These are phyloP conservation scores for Saprolegnia parasitica DNA, from an alignment of 352 stramenopile species.

Conservation along the genomic window DNA sequence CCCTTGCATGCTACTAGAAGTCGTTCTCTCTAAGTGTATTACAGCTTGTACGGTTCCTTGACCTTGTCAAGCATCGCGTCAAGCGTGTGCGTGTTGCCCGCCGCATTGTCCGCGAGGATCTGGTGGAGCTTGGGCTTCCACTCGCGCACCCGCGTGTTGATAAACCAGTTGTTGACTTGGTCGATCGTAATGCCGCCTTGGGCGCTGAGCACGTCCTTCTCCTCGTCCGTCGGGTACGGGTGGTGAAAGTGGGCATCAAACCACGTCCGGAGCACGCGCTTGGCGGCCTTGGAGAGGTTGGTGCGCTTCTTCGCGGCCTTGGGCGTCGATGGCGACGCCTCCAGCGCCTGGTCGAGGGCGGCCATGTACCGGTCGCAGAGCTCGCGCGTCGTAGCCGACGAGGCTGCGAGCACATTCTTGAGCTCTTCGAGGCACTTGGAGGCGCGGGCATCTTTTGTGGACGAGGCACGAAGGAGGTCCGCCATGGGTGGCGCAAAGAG, in stretches of 20 bases:
- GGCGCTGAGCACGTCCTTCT: slow-evolving; percentile 64
- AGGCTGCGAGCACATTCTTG: not conserved
- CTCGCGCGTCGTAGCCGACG: not conserved
- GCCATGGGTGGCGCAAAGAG: not conserved
- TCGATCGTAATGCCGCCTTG: slow-evolving; percentile 75
- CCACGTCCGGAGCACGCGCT: slow-evolving; percentile 69
- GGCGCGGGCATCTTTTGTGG: not conserved
- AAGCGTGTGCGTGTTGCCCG: slow-evolving; percentile 46
- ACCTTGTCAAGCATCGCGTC: slow-evolving; percentile 78
- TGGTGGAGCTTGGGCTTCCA: slow-evolving; percentile 80
- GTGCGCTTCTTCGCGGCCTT: slow-evolving; percentile 54
- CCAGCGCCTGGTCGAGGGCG: not conserved
- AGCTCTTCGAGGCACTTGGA: slow-evolving; percentile 8
- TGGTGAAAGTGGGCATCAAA: slow-evolving; percentile 82
- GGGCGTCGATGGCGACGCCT: not conserved
- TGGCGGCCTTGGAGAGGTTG: slow-evolving; percentile 69
- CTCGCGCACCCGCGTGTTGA: slow-evolving; percentile 80
- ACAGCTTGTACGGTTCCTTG: slow-evolving; percentile 52
- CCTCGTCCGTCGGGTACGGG: slow-evolving; percentile 78
- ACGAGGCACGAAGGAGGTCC: not conserved
- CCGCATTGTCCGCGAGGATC: slow-evolving; percentile 63
- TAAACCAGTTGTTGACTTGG: slow-evolving; percentile 88
- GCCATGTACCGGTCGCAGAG: not conserved
- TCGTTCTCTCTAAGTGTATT: not conserved
- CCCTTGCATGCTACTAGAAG: not conserved